Base-by-base conservation (phyloP, 106 monocot species). In the Gastrodia elata region DNA sequence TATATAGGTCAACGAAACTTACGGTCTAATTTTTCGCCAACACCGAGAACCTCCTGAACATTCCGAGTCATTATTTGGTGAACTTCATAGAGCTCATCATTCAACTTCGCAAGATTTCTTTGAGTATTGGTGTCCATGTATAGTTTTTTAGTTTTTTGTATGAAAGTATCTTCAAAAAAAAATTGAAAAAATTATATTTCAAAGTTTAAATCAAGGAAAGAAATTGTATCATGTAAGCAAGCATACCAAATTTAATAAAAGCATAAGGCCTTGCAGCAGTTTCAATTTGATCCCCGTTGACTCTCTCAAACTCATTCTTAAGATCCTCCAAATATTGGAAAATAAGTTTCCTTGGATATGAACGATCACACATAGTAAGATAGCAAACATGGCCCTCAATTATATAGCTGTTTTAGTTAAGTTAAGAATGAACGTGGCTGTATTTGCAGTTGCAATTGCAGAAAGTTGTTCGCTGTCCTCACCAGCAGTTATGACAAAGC, bases 1-100 rank as follows among this genome's bases (percentile, higher is more conserved):
- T 13, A 10, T 28, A 30, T 11, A 32, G 18, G 78, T 64, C 2
- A 37, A 79, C 33, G 55, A 43, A 86, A 83, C 96, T 88, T 80
- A 97, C 96, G 90, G 55, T 97, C 96, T 74, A 97, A 76, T 40
- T 92, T 90, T 88, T 92, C 90, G 55, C 96, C 96, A 86, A 97
- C 96, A 65, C 96, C 96, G 81, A 97, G 92, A 81, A 97, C 96
- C 76, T 97, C 96, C 76, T 97, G 96, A 71, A 97, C 92, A 78
- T 97, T 97, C 49, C 96, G 87, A 27, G 96, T 97, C 96, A 97
- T 97, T 81, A 97, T 92, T 61, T 97, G 96, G 73, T 97, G 96
- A 38, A 97, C 96, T 82, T 97, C 96, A 77, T 84, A 92, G 40
- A 97, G 89, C 70, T 97, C 96, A 76, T 97, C 96, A 84, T 97